These are phyloP conservation scores for Pestalotiopsis fici DNA, from an alignment of 2,329 filamentous ascomycete species.

Conservation along the genomic window DNA sequence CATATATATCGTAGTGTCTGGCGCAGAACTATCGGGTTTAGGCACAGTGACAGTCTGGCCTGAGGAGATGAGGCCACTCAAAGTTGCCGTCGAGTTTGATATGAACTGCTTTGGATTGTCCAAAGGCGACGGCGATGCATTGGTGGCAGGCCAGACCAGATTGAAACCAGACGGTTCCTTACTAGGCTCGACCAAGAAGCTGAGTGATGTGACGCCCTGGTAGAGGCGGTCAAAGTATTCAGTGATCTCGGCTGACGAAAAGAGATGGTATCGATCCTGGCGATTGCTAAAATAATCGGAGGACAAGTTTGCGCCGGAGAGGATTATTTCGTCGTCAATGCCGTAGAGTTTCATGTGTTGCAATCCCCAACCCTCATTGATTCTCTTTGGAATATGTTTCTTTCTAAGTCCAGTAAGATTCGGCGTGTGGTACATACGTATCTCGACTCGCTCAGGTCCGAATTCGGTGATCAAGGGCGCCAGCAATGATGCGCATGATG, in stretches of 20 bases:
- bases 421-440: slow-evolving; percentile 97
- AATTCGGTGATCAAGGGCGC: slow-evolving; percentile 84
- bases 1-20: slow-evolving; percentile 79
- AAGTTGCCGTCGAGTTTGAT: slow-evolving; percentile 62
- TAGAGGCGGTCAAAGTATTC: slow-evolving; percentile 83
- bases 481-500: slow-evolving; percentile 86
- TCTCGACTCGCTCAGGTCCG: slow-evolving; percentile 79
- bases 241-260: slow-evolving; percentile 76
- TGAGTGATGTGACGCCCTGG: slow-evolving; percentile 74
- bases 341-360: slow-evolving; percentile 99
- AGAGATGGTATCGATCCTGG: slow-evolving; percentile 92
- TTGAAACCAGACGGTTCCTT: slow-evolving; percentile 56
- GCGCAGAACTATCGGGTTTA: slow-evolving; percentile 25
- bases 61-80: slow-evolving; percentile 68
- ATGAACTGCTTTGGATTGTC: slow-evolving; percentile 71
- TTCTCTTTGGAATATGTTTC: slow-evolving; percentile 78
- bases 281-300: slow-evolving; percentile 95
- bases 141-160: slow-evolving; percentile 73
- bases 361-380: slow-evolving; percentile 97
- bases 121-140: slow-evolving; percentile 75
- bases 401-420: slow-evolving; percentile 89
- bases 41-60: slow-evolving; percentile 30
- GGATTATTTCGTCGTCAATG: slow-evolving; percentile 90
- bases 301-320: slow-evolving; percentile 91
- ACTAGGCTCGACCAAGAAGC: slow-evolving; percentile 74